phyloP scores from a whole-genome alignment of 1,284 basidiomycete species.

The Trichosporon inkin region DNA sequence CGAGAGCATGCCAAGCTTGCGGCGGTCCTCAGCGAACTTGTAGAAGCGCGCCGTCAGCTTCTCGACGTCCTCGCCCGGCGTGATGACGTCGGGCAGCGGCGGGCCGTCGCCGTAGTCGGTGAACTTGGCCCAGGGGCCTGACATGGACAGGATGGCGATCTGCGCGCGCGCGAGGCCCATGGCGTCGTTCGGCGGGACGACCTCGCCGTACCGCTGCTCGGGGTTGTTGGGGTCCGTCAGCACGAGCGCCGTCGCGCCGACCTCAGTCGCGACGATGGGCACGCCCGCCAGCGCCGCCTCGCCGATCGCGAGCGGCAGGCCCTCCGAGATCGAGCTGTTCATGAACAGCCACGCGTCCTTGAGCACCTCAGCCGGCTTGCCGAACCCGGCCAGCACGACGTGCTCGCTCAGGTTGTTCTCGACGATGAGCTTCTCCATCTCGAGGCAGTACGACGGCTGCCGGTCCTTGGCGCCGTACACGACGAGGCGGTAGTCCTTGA shows the following conservation, averaged over 20 bases:
- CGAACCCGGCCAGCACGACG: conserved; percentile 17
- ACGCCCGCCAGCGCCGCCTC: conserved; percentile 19
- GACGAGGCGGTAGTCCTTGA: conserved; percentile 20
- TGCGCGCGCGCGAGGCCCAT: conserved; percentile 15
- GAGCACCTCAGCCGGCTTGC: conserved; percentile 18
- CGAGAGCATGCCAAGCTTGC: conserved; percentile 17
- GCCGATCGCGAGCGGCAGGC: conserved; percentile 16
- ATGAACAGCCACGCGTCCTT: conserved; percentile 22
- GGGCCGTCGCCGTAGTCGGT: conserved; percentile 1
- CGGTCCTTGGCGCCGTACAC: conserved; percentile 21
- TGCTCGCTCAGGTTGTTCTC: conserved; percentile 13
- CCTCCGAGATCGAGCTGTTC: conserved; percentile 21
- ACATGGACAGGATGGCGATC: conserved; percentile 17
- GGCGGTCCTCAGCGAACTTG: conserved; percentile 13
- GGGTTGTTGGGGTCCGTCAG: conserved; percentile 16
- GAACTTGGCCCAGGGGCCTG: conserved; percentile 17
- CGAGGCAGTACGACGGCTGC: conserved; percentile 19
- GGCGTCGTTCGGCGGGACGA: conserved; percentile 18
- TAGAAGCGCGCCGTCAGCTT: conserved; percentile 19
- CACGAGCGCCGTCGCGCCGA: conserved; percentile 17
- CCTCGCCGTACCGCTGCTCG: conserved; percentile 15
- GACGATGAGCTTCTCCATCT: conserved; percentile 20
- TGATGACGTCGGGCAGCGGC: conserved; percentile 14
- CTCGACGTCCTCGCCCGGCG: conserved; percentile 12
- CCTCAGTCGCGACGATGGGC: conserved; percentile 22